Conservation (phyloP, 352 stramenopile genomes). For the Phytophthora capsici region DNA sequence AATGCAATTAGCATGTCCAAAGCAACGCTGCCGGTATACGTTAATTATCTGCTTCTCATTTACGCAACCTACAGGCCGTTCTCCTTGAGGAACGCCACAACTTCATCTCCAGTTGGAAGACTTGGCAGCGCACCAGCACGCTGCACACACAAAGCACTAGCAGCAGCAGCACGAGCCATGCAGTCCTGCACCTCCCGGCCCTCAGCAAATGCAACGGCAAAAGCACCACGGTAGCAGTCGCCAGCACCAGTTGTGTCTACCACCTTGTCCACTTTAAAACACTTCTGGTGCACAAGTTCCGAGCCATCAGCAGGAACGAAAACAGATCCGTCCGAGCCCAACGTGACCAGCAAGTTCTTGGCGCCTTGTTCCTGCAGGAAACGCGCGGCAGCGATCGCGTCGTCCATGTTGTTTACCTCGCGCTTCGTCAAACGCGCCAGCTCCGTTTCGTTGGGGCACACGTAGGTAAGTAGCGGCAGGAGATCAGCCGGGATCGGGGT, state of each 20-base stretch:
- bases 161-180: slow-evolving; percentile 61
- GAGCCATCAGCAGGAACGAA: slow-evolving; percentile 54
- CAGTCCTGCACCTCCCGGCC: slow-evolving; percentile 52
- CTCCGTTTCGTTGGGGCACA: slow-evolving; percentile 86
- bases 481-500: slow-evolving; percentile 58
- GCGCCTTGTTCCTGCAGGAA: slow-evolving; percentile 58
- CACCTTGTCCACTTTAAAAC: slow-evolving; percentile 63
- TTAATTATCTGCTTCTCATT: slow-evolving; percentile 3
- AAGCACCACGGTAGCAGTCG: slow-evolving; percentile 79
- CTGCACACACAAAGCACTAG: slow-evolving; percentile 74
- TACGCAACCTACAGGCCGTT: slow-evolving; percentile 13
- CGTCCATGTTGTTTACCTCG: slow-evolving; percentile 46
- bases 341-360: slow-evolving; percentile 68
- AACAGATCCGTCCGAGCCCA: slow-evolving; percentile 71
- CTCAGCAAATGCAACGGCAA: slow-evolving; percentile 67
- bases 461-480: slow-evolving; percentile 58
- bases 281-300: slow-evolving; percentile 50
- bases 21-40: too few species aligned
- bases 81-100: slow-evolving; percentile 42
- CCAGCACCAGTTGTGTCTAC: slow-evolving; percentile 83
- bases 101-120: slow-evolving; percentile 56
- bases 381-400: slow-evolving; percentile 62
- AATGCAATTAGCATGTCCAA: background rate
- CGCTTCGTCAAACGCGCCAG: slow-evolving; percentile 52
- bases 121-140: slow-evolving; percentile 67